Conservation (phyloP, 225 moss, liverwort and hornwort species). For the Bryum argenteum region DNA sequence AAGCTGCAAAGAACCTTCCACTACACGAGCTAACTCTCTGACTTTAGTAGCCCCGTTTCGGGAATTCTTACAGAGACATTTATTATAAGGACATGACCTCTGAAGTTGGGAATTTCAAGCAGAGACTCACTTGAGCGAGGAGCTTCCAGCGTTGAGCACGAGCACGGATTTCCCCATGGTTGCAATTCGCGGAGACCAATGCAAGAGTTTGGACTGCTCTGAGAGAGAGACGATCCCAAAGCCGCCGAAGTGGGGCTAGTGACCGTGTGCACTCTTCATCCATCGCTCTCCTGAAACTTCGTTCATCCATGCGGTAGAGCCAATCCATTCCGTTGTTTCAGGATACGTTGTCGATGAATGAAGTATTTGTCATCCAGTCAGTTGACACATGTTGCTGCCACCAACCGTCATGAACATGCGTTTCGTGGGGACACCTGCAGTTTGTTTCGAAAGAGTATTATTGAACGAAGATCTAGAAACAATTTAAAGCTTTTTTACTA, state of each 20-base stretch:
- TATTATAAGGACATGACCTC: not conserved
- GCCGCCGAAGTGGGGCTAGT: constrained; percentile 10
- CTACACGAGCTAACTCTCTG: constrained; percentile 17
- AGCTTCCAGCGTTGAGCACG: constrained; percentile 66
- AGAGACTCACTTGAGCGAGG: constrained; percentile 56
- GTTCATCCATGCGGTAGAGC: not conserved
- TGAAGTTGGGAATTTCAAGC: not conserved
- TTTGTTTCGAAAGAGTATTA: no score
- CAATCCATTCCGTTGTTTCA: not conserved
- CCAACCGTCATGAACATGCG: no score
- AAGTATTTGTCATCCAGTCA: no score
- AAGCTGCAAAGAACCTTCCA: not conserved
- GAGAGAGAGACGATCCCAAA: constrained; percentile 27
- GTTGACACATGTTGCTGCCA: no score
- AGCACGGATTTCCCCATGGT: constrained; percentile 59
- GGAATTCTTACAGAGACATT: not conserved
- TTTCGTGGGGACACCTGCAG: no score
- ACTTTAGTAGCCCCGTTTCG: constrained; percentile 19
- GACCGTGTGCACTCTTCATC: constrained; percentile 30
- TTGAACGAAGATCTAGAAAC: no score
- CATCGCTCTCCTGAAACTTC: not conserved
- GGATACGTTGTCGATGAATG: not conserved
- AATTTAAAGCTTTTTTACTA: no score
- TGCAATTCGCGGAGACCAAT: constrained; percentile 16
- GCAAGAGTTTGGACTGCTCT: not conserved